Evolutionary conservation across 306 rosid genomes (phyloP).

Genomic region (Inga leiocalycina): DNA sequence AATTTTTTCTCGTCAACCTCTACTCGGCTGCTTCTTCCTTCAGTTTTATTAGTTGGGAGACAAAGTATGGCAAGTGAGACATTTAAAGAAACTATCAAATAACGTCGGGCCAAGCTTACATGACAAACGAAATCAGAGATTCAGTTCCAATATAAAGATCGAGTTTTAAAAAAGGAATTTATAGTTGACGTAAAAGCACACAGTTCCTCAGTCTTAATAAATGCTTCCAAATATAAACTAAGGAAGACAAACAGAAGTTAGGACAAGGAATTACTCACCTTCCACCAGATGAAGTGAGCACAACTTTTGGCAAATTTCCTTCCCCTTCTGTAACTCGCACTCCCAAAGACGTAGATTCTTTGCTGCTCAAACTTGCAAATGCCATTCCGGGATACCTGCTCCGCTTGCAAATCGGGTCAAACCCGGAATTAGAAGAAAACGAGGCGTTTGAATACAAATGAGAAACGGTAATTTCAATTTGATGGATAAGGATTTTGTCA

Average conservation of each 20-base stretch:
- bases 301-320: slow-evolving; percentile 80
- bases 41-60: not conserved
- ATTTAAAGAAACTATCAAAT: not conserved
- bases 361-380: slow-evolving; percentile 60
- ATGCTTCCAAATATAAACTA: not conserved
- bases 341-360: slow-evolving; percentile 46
- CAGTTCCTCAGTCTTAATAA: not conserved
- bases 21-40: not conserved
- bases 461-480: not conserved
- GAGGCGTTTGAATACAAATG: not conserved
- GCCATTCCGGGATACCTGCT: slow-evolving; percentile 54
- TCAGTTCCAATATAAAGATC: slow-evolving; percentile 1
- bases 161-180: not conserved
- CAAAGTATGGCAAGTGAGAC: not conserved
- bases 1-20: not conserved
- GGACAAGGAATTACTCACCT: slow-evolving; percentile 51
- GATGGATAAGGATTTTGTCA: slow-evolving; percentile 6
- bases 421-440: not conserved
- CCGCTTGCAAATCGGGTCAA: not conserved
- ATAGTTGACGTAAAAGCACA: not conserved
- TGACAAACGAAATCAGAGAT: not conserved
- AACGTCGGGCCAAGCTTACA: not conserved
- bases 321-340: slow-evolving; percentile 78
- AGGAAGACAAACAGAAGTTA: not conserved
- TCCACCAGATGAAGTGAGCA: slow-evolving; percentile 70